Evolutionary conservation across 495 filamentous ascomycete species (phyloP).

Genomic region (Friedmanniomyces endolithicus): DNA sequence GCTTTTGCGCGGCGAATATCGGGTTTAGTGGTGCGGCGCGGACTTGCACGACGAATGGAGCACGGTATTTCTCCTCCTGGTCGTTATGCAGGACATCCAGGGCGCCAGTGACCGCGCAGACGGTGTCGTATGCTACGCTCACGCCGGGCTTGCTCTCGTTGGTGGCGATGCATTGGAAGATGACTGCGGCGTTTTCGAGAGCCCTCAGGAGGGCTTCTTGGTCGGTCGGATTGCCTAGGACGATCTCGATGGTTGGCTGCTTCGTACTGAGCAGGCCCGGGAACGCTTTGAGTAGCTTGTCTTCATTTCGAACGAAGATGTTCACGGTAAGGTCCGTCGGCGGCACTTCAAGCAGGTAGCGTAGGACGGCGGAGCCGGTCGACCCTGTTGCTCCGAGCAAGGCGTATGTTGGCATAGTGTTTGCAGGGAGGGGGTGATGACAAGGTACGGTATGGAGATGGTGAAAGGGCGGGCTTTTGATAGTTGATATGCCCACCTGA

Average conservation of each 20-base stretch:
- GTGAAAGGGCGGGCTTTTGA: too few species aligned
- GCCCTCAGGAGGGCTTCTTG: conserved; percentile 3
- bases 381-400: conserved; percentile 18
- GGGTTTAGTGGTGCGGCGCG: conserved; percentile 6
- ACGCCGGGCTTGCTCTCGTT: conserved; percentile 7
- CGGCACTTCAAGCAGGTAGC: conserved; percentile 15
- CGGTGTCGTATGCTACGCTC: conserved; percentile 15
- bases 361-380: conserved; percentile 20
- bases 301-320: conserved; percentile 16
- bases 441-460: too few species aligned
- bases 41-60: conserved; percentile 13
- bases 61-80: not conserved
- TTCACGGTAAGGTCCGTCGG: conserved; percentile 18
- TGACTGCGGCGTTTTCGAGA: conserved; percentile 9
- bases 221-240: conserved; percentile 17
- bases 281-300: conserved; percentile 19
- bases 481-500: too few species aligned
- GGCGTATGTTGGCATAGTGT: conserved; percentile 22
- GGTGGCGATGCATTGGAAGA: conserved; percentile 18
- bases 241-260: conserved; percentile 4
- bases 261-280: conserved; percentile 13
- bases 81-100: conserved; percentile 2
- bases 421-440: not conserved
- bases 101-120: conserved; percentile 7
- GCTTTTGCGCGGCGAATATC: not conserved